Evolutionary conservation across 1,139 yeast genomes (phyloP), one percentile per base, ranked within the genome.

Genomic region (Taphrina wiesneri): DNA sequence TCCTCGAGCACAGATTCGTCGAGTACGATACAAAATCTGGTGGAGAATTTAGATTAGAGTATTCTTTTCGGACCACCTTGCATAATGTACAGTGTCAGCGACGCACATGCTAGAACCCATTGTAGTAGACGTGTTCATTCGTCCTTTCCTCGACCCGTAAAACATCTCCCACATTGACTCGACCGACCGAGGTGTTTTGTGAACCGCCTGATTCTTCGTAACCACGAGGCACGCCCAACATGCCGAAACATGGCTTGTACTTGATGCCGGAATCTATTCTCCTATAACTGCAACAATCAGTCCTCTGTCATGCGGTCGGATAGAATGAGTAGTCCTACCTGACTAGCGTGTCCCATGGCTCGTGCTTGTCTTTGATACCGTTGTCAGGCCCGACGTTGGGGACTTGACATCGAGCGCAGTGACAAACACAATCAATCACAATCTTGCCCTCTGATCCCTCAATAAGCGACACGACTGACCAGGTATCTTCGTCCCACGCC

Each of bases 401-500:
- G 4, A 62, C 65, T 17, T 52, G 54, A 15, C 65, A 62, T 2
- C 65, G 47, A 4, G 52, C 46, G 43, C 65, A 62, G 53, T 46
- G 54, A 52, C 52, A 28, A 30, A 34, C 54, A 19, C 47, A 15
- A 25, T 53, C 53, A 23, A 53, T 9, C 23, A 25, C 23, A n/a
- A 41, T 32, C 26, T 41, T 52, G 28, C 60, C 60, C 51, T 43
- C 57, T 23, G n/a, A 5, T n/a, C 51, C 61, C 28, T 39, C 43
- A 23, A 45, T 25, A 47, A 62, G 30, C 4, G 54, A 43, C 25
- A 62, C 43, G 34, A 28, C 28, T 19, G 26, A 23, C 65, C 65
- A 62, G 21, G 60, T 45, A 36, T 62, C 65, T 26, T 62, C 65
- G 19, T 53, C 57, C 65, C 65, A 62, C 6, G 65, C 36, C 30